Base-by-base conservation (phyloP, 2,329 filamentous ascomycete genomes). In the Allantophomopsis cytisporea region DNA sequence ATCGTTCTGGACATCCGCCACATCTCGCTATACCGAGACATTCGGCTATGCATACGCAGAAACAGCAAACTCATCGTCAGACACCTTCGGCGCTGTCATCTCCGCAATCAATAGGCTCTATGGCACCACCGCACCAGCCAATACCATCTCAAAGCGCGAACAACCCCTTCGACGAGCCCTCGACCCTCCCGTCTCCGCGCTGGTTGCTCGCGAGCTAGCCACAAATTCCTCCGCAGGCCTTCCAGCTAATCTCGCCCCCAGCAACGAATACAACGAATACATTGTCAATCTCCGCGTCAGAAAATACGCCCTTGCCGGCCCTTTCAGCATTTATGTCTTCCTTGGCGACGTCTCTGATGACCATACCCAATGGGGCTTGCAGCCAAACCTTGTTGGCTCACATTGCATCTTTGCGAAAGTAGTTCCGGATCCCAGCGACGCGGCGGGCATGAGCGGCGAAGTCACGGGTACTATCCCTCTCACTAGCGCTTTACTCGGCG, bases 31-130 rank as follows among this genome's bases (percentile, higher is more conserved):
- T 32, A 73, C 71, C 6, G 64, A 66, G 18, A 63, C 60, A 2
- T 80, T 89, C 54, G 77, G 77, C 11, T 89, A 89, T 54, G 76
- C 74, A 0, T 91, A 89, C 52, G 64, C 73, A 1, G 83, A 88
- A 46, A 69, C 76, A 33, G 48, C 12, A 14, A 34, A 34, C 10
- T 7, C 16, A 15, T 5, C 31, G 10, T 17, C 16, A 2, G 14
- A 34, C 4, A 7, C 31, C 7, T 50, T 40, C 3, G 51, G 58
- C 0, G 58, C 68, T 5, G 64, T 77, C 20, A 61, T 62, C 35
- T 57, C 58, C 2, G 56, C 65, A 1, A 65, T 88, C 47, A 84
- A 83, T 51, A 58, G 53, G 2, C 60, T 81, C 1, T 82, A 83
- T 51, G 74, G 73, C n/a, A 61, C 57, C 41, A 55, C 59, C 31